Base-by-base conservation (phyloP, 2,329 filamentous ascomycete genomes). In the Thelonectria blattea region DNA sequence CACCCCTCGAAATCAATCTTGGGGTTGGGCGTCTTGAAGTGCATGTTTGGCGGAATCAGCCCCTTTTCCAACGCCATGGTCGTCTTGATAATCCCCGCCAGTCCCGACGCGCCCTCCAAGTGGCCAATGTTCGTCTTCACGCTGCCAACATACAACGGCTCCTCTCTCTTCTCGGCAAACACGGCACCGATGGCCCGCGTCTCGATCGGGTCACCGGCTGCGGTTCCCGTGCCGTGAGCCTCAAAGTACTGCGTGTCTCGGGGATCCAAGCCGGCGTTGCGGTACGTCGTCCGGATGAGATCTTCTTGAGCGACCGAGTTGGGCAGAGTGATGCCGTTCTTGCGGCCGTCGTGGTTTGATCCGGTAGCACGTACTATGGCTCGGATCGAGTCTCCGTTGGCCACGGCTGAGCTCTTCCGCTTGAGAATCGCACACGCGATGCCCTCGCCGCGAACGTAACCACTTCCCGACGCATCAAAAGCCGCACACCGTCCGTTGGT, bases 141-240 rank as follows among this genome's bases (percentile, higher is more conserved):
- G 6, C 65, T 58, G 8, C 61, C 61, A 30, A 65, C 54, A 7
- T 48, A 58, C 3, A 63, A 58, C 5, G 58, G 39, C 14, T 56
- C 54, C 12, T 61, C 55, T 12, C 51, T 42, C 30, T 47, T 52
- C 10, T 41, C 18, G 5, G 55, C 63, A 52, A 52, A 60, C 57
- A 60, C 57, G 64, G 3, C 75, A 70, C 46, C 56, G 6, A 85
- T 77, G 6, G 79, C 82, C 10, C 74, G 74, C 1, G 80, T 79
- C 63, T 86, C 83, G 20, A 81, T 79, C 1, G 83, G 81, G 60
- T 86, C 83, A 5, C 84, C 84, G 2, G 80, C 79, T 17, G 73
- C 72, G 10, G 83, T 86, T 8, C 82, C 83, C 0, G 83, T 85
- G 14, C 82, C 83, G 66, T 86, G 83, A 8, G 78, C 78, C 65